Base-by-base conservation (phyloP, 345 rosid species). In the Chamaenerion angustifolium region DNA sequence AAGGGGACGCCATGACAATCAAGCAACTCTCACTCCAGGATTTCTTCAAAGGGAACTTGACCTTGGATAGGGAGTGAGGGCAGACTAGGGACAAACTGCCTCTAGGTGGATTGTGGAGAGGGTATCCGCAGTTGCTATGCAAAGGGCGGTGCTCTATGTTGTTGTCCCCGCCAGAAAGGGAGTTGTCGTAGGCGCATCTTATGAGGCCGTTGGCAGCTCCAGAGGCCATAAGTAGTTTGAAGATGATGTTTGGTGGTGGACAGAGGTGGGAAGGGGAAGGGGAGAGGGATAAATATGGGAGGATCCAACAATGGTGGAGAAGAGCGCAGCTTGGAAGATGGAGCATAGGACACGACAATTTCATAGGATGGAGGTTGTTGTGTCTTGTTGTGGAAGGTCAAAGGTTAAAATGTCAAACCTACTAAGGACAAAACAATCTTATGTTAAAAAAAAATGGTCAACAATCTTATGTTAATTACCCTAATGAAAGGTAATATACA, bases 11-110 rank as follows among this genome's bases (percentile, higher is more conserved):
- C n/a, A 51, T 50, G 65, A 76, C 25, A 40, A 64, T 67, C 66
- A 85, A 55, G 59, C 56, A 63, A 12, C 81, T 81, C 64, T 82
- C 92, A 21, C 92, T 85, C 81, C 83, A 82, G 1, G 88, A 57
- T 60, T 77, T 69, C 44, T 71, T 65, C 1, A 82, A 60, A 0
- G 83, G 95, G 48, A 76, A 82, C 15, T 74, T 61, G 3, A 82
- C 70, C 12, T 52, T 67, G 21, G 57, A 21, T 0, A 21, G 71
- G 48, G 54, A 43, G 35, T 69, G 43, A 13, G 18, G 42, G 56
- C 50, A 25, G 42, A 52, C 47, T 12, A n/a, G n/a, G n/a, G n/a
- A n/a, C n/a, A n/a, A n/a, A n/a, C n/a, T 35, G 55, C 51, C 53
- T 21, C 25, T 21, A 0, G 60, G 62, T 4, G 54, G 43, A 8